Conservation (phyloP, 202 grass and related monocot species). For the Dendrocalamus latiflorus region DNA sequence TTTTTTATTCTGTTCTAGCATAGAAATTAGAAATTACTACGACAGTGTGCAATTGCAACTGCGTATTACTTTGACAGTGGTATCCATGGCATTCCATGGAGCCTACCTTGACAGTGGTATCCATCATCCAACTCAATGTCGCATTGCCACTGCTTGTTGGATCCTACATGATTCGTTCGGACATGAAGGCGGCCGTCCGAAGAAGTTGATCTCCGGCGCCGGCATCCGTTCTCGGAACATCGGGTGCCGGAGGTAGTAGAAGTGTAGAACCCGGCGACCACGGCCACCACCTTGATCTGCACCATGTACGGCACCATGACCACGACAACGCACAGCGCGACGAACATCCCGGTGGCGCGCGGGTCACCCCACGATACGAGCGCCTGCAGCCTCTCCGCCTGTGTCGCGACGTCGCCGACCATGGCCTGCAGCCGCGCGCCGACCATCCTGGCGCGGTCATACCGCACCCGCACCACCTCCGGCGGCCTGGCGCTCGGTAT, state of each 20-base stretch:
- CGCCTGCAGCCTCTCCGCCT: constrained; percentile 81
- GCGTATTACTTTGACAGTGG: too few species aligned
- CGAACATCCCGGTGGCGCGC: constrained; percentile 76
- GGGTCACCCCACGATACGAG: constrained; percentile 91
- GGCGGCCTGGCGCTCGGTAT: constrained; percentile 45
- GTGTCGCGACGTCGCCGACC: constrained; percentile 78
- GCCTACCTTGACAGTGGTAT: too few species aligned
- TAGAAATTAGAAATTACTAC: too few species aligned
- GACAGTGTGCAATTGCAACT: too few species aligned
- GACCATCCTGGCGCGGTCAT: constrained; percentile 57
- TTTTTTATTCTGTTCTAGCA: too few species aligned
- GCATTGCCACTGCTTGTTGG: too few species aligned
- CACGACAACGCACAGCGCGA: constrained; percentile 53
- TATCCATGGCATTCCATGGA: too few species aligned
- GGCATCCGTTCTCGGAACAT: constrained; percentile 77
- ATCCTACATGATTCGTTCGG: constrained; percentile 68
- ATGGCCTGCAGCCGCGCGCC: constrained; percentile 72
- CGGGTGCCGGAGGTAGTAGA: constrained; percentile 74
- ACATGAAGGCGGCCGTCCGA: constrained; percentile 64
- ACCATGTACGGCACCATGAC: constrained; percentile 62
- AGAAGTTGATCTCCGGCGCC: constrained; percentile 67
- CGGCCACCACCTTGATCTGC: constrained; percentile 46
- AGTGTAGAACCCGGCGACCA: constrained; percentile 64
- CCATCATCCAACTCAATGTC: too few species aligned
- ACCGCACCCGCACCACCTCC: constrained; percentile 62